Percentiles rank a stretch among this genome's conserved stretches.
Conservation (phyloP, 306 rosid species). For the Fragaria vesca region DNA sequence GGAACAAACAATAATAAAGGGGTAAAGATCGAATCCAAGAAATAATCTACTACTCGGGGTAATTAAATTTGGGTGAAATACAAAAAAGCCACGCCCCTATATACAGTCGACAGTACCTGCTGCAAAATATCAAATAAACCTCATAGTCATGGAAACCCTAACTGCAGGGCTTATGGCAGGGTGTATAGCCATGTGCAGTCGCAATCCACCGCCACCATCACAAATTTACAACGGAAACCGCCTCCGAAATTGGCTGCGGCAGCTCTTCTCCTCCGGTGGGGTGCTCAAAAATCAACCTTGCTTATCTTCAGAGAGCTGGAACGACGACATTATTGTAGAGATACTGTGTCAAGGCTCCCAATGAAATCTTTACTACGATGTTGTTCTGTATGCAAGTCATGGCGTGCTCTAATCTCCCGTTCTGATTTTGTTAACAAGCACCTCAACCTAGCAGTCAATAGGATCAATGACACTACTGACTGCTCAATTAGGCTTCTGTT, state of each 20-base stretch:
- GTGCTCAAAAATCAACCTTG: neutral
- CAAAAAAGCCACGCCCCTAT: too few relatives aligned
- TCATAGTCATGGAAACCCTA: neutral
- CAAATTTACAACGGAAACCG: neutral
- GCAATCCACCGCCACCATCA: neutral
- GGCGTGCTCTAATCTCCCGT: neutral
- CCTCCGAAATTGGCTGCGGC: neutral
- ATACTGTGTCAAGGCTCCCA: neutral
- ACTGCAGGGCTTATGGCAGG: neutral
- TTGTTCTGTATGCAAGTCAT: neutral
- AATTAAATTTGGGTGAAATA: too few relatives aligned
- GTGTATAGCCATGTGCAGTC: neutral
- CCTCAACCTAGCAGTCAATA: neutral
- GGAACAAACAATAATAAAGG: too few relatives aligned
- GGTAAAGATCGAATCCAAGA: too few relatives aligned
- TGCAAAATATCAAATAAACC: neutral
- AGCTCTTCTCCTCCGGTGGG: neutral
- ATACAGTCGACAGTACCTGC: too few relatives aligned
- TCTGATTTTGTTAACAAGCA: neutral
- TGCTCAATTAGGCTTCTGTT: neutral
- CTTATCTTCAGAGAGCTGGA: neutral
- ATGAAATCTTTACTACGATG: neutral
- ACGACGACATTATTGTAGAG: neutral
- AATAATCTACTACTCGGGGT: too few relatives aligned
- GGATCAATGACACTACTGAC: neutral